Base-by-base conservation (phyloP, 75 land plant species). In the Pinus tabuliformis region DNA sequence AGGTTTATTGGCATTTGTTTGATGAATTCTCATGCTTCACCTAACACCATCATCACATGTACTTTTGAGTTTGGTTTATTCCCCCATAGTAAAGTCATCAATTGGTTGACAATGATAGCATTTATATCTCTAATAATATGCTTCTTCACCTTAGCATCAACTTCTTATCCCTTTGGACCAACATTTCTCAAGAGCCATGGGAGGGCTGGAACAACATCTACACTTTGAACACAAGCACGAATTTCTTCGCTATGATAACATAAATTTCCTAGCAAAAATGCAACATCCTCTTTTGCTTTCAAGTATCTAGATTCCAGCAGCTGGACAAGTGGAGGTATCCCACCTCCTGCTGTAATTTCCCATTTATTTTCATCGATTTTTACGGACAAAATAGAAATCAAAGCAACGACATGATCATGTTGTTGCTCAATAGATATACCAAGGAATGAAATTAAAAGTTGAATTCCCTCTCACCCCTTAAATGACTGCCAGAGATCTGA, bases 341-440 rank as follows among this genome's bases (percentile, higher is more conserved):
- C 88, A 21, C 88, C 88, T 33, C 86, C 86, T 58, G 86, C 88
- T 42, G 88, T 86, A 26, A 96, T 94, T 42, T 97, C 97, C 99
- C 99, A 96, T 66, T 96, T 96, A 84, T 94, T 93, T 42, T 93
- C 95, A 83, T 90, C 92, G 70, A 87, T 82, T 76, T 93, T 86
- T 26, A 87, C 85, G 16, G 91, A 81, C 70, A 96, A 77, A 63
- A 86, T 86, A 18, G 89, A 81, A 54, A 96, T 84, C 80, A 96
- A 76, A 72, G 90, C 81, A 62, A 95, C 97, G 49, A 93, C 86
- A 80, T 84, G 89, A 59, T 93, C 99, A 76, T 96, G 99, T 63
- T 96, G 97, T 74, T 93, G 91, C 77, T 96, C 97, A 72, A 81
- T 72, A 4, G 94, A 91, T 52, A 96, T 78, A 6, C 99, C 99